Percentiles rank a stretch among this genome's conserved stretches.
These are phyloP conservation scores for Pleurostoma richardsiae DNA, from an alignment of 2,329 filamentous ascomycete genomes.

Conservation along the genomic window DNA sequence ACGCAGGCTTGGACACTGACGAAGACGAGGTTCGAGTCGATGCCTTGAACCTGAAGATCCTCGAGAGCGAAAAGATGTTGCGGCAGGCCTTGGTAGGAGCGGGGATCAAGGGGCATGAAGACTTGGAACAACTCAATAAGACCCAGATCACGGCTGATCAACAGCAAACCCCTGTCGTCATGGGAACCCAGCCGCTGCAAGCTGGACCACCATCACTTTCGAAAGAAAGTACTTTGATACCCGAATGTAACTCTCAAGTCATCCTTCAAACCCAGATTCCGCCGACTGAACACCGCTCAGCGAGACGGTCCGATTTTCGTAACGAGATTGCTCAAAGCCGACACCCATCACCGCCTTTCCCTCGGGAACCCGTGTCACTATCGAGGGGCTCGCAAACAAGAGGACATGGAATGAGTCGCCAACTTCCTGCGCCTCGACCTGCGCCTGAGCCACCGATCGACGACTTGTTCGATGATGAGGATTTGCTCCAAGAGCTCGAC, in stretches of 20 bases:
- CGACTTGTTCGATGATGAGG: conserved; percentile 16
- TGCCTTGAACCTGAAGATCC: conserved; percentile 38
- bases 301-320: conserved; percentile 3
- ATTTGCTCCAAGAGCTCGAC: conserved; percentile 7
- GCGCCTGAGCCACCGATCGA: conserved; percentile 3
- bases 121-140: conserved; percentile 12
- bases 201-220: conserved; percentile 21
- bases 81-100: conserved; percentile 34
- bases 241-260: conserved; percentile 36
- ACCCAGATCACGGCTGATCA: conserved; percentile 16
- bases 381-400: not conserved
- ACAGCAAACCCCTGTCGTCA: conserved; percentile 27
- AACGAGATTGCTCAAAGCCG: too few relatives aligned
- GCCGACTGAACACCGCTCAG: conserved; percentile 3
- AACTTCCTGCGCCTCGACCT: conserved; percentile 1
- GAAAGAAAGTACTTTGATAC: conserved; percentile 21
- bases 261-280: conserved; percentile 46
- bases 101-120: conserved; percentile 30
- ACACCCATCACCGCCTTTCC: conserved; percentile 11
- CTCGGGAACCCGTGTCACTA: conserved; percentile 7
- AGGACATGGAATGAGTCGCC: not conserved
- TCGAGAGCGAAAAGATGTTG: conserved; percentile 35
- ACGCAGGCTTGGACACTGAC: conserved; percentile 43
- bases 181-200: conserved; percentile 36
- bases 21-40: conserved; percentile 46